Conservation (phyloP, 1,284 basidiomycete species). For the Trichosporon asahii region DNA sequence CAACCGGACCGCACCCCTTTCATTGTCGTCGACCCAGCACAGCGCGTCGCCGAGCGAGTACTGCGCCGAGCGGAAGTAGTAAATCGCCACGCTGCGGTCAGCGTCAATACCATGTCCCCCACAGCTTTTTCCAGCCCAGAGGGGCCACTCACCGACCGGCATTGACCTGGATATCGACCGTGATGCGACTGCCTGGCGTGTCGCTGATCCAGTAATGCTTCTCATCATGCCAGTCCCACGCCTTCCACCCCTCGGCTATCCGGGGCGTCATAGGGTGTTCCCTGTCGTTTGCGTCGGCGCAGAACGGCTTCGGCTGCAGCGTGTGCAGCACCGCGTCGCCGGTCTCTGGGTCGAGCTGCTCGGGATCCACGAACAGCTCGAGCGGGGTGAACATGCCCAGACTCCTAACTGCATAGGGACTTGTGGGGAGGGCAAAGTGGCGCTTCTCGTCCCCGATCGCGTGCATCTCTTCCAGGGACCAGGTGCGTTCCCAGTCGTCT, state of each 20-base stretch:
- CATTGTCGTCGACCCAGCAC: conserved; percentile 54
- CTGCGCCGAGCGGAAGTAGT: conserved; percentile 50
- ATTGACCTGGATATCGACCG: conserved; percentile 46
- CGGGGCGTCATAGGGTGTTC: conserved; percentile 45
- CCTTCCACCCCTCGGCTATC: conserved; percentile 41
- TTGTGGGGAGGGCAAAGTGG: conserved; percentile 38
- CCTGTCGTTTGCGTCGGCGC: conserved; percentile 49
- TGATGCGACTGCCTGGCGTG: conserved; percentile 44
- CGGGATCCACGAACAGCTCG: conserved; percentile 44
- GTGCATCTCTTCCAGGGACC: conserved; percentile 31
- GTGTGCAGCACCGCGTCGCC: conserved; percentile 35
- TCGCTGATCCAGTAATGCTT: conserved; percentile 50
- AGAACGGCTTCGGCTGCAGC: conserved; percentile 46
- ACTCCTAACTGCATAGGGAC: conserved; percentile 42
- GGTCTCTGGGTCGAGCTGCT: conserved; percentile 31
- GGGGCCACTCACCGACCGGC: conserved; percentile 43
- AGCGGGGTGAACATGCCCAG: conserved; percentile 36
- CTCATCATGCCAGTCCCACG: conserved; percentile 49
- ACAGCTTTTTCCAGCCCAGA: too few species aligned
- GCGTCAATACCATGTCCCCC: background rate
- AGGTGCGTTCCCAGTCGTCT: conserved; percentile 43
- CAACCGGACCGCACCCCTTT: conserved; percentile 41
- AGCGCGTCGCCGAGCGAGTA: conserved; percentile 50
- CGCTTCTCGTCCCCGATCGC: conserved; percentile 33
- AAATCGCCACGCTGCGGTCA: conserved; percentile 46